Base-by-base conservation (phyloP, 805 yeast genomes). In the Danielia reshetovae region DNA sequence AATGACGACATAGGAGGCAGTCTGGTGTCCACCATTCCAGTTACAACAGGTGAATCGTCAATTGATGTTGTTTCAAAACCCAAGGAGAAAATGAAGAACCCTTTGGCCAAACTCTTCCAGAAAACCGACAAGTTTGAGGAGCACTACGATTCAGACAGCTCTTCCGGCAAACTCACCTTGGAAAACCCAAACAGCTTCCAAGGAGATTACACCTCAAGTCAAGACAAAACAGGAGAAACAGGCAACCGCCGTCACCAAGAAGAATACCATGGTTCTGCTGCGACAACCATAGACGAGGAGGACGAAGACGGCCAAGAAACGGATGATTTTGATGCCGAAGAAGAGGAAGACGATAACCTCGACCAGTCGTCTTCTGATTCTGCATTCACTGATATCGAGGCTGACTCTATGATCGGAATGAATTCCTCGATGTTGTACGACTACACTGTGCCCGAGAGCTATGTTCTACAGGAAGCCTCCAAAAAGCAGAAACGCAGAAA, bases 341-440 rank as follows among this genome's bases (percentile, higher is more conserved):
- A 51, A 22, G 55, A 47, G n/a, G 60, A 48, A 9, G 59, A 57
- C 17, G 59, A 49, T 17, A 47, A 45, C 13, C 51, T 54, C 8
- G 61, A 52, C 12, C 45, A 42, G 4, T 56, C 64, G 0, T 53
- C 64, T 7, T 46, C 57, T 5, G 72, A 68, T 29, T 65, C 72
- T 2, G 70, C 69, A 10, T 65, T 67, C 38, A 68, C 71, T 0
- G 73, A 67, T 30, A 60, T 65, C 8, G 72, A 67, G 31, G 56
- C 57, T 4, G 68, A 60, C 24, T 63, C 68, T 2, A 49, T 62
- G n/a, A 42, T 58, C 22, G 64, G 51, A 56, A 10, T 58, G 58
- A 7, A 36, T 53, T n/a, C 31, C 59, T 15, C 41, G 51, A 31
- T 44, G 33, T 38, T 47, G 45, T 45, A 47, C 18, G 46, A 47